Base-by-base conservation (phyloP, 257 asterid genomes). In the Forsythia viridissima region DNA sequence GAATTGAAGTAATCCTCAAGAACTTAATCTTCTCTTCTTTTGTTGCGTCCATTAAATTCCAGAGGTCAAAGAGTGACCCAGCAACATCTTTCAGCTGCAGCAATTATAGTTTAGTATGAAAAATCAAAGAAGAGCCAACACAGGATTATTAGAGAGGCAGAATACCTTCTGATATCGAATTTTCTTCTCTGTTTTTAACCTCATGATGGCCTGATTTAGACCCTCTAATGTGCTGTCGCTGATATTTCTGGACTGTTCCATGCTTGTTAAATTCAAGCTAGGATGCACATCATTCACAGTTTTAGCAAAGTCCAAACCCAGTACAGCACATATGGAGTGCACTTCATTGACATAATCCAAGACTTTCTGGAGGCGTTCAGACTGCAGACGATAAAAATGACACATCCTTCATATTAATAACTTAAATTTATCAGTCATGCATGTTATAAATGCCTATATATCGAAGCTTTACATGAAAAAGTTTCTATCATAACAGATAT, bases 271-370 rank as follows among this genome's bases (percentile, higher is more conserved):
- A 44, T 81, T 90, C 88, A 95, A 89, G 88, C 96, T 92, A 13
- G 99, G 99, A 84, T 96, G 96, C 66, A 96, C 89, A 66, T 89
- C 96, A 51, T 87, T 89, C 52, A 96, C 92, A 76, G 93, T 90
- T 84, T 93, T 83, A 75, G 89, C 87, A 77, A 96, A 96, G 82
- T 96, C 98, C 88, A 91, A 83, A 75, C 84, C 90, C 69, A 96
- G 91, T 66, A 93, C 92, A 72, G 92, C 83, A 75, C 96, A 88
- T 82, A 96, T 89, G 36, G 91, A 86, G 84, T 96, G 99, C 80
- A 91, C 96, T 83, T 96, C 98, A 55, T 91, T 93, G 69, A 93
- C 98, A 74, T 72, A 86, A 80, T 88, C 93, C 88, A 96, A 74
- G 65, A 96, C 91, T 81, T 87, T 95, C 77, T 91, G 90, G 80